Evolutionary conservation across 176 grass and related monocot genomes (phyloP).

Genomic region (Raddia guianensis): DNA sequence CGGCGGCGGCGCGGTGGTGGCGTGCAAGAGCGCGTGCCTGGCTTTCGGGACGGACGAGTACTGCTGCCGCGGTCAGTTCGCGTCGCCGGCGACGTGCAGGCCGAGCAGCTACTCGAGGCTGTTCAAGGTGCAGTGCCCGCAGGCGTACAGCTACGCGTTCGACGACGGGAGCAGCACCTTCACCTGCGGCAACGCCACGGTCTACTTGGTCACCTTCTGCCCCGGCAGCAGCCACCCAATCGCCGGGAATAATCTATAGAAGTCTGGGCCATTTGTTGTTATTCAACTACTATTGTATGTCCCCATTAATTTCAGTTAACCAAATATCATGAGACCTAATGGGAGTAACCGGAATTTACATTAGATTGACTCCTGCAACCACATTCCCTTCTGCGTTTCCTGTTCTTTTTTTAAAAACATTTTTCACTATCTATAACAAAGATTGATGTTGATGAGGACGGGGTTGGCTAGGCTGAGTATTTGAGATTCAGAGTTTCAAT

Average conservation of each 20-base stretch:
- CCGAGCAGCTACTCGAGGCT: slow-evolving; percentile 45
- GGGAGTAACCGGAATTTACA: not conserved
- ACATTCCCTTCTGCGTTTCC: too few relatives aligned
- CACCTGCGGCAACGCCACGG: slow-evolving; percentile 38
- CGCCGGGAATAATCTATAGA: not conserved
- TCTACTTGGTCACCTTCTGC: slow-evolving; percentile 50
- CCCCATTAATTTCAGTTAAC: not conserved
- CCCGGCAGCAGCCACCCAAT: not conserved
- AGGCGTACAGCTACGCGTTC: slow-evolving; percentile 68
- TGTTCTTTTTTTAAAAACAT: too few relatives aligned
- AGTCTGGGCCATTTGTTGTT: not conserved
- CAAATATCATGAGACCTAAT: not conserved
- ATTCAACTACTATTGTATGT: not conserved
- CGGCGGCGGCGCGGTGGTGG: slow-evolving; percentile 25
- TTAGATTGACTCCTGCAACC: too few relatives aligned
- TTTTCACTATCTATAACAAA: too few relatives aligned
- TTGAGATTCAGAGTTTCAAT: too few relatives aligned
- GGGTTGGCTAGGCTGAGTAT: too few relatives aligned
- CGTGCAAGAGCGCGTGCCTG: slow-evolving; percentile 71
- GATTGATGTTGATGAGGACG: too few relatives aligned
- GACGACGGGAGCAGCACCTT: slow-evolving; percentile 61
- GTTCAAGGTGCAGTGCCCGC: slow-evolving; percentile 64
- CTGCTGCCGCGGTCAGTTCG: slow-evolving; percentile 59
- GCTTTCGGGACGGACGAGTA: slow-evolving; percentile 53
- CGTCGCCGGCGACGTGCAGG: slow-evolving; percentile 39